Evolutionary conservation across 371 early-diverging fungal species (phyloP), one percentile per base, ranked within the genome.

Genomic region (Saksenaea oblongispora): DNA sequence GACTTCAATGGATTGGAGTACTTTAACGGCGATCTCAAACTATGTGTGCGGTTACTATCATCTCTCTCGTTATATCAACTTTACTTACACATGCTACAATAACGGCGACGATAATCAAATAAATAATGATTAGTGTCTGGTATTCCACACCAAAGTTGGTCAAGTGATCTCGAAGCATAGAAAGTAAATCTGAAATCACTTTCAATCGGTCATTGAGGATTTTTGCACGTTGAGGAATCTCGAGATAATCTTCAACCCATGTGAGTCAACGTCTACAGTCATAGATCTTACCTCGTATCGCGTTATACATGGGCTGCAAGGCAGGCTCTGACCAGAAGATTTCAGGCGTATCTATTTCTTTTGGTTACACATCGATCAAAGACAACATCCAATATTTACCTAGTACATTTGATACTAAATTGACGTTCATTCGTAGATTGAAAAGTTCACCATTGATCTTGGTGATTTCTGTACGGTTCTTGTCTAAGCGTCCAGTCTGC

Each of bases 151-250:
- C 85, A 62, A 84, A 84, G 27, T 83, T 83, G 5, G 80, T 84
- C 58, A 87, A 69, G 60, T 94, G 92, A 26, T 92, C 91, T 59
- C 89, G 85, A 14, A 94, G 78, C 93, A 94, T 93, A 35, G 91
- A 91, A 56, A 94, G 68, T 61, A 94, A 62, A 65, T 94, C 94
- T 35, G 91, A 87, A 60, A 94, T 90, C 2, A 94, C 93, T 14
- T 79, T 75, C 54, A 90, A 82, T 34, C 94, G 82, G 58, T 94
- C 93, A 62, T 94, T 94, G 68, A 94, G 63, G 26, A 94, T 82
- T 63, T 93, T 88, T n/a, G 87, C 88, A 13, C 94, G 84, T 66
- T 93, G 94, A 26, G 89, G 82, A 60, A 94, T 91, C 67, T 94
- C 95, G 10, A 94, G 75, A 64, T 87, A 87, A 28, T 79, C 84